Evolutionary conservation across 192 early-diverging fungal species (phyloP).

Genomic region (Coemansia reversa): DNA sequence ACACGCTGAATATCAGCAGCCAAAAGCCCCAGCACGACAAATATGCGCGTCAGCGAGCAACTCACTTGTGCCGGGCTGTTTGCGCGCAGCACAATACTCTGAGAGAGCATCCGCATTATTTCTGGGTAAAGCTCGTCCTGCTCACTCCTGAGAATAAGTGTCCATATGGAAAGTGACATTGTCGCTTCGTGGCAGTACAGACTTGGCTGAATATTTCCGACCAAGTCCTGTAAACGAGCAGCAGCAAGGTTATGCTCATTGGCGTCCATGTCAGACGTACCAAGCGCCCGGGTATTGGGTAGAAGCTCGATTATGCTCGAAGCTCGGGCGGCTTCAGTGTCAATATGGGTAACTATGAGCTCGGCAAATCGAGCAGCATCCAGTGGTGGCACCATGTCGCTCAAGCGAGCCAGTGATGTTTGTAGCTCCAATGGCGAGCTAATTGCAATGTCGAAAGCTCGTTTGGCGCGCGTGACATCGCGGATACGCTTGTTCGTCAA

Average conservation of each 20-base stretch:
- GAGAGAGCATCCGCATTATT: slow-evolving; percentile 33
- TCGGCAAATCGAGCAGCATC: slow-evolving; percentile 13
- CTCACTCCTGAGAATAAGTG: slow-evolving; percentile 25
- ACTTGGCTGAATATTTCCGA: not conserved
- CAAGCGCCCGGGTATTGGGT: slow-evolving; percentile 5
- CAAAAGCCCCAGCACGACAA: slow-evolving; percentile 33
- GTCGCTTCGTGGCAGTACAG: slow-evolving; percentile 30
- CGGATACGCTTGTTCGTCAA: slow-evolving; percentile 14
- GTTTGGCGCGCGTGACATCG: slow-evolving; percentile 9
- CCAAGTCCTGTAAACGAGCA: slow-evolving; percentile 1
- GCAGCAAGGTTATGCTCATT: slow-evolving; percentile 5
- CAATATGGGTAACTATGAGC: slow-evolving; percentile 14
- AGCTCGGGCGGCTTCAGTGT: slow-evolving; percentile 5
- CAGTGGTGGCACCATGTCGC: slow-evolving; percentile 7
- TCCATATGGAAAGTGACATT: slow-evolving; percentile 29
- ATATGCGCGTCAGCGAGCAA: slow-evolving; percentile 45
- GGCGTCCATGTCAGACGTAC: not conserved
- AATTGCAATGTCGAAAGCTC: not conserved
- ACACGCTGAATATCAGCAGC: slow-evolving; percentile 43
- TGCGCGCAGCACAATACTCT: slow-evolving; percentile 22
- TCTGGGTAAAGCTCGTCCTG: slow-evolving; percentile 23
- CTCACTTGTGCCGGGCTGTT: slow-evolving; percentile 14
- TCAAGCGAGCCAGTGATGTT: slow-evolving; percentile 6
- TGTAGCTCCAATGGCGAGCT: slow-evolving; percentile 15
- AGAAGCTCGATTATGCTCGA: not conserved